phyloP scores from a whole-genome alignment of 2,329 filamentous ascomycete species.

The Fusarium lyarnte region DNA sequence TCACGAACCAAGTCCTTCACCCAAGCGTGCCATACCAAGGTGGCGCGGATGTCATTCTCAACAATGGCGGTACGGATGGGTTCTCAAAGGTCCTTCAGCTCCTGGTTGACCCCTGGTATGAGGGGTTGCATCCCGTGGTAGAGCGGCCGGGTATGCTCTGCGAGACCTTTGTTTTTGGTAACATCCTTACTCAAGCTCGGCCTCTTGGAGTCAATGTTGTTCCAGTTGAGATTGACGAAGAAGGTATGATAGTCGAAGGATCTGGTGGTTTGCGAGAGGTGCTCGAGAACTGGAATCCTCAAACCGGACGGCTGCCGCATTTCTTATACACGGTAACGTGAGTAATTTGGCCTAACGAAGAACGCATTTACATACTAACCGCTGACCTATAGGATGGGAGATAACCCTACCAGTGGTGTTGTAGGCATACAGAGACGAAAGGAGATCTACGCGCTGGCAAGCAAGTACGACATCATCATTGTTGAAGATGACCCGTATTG shows the following conservation, averaged over 20 bases:
- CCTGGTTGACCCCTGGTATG: slow-evolving; percentile 79
- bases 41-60: slow-evolving; percentile 81
- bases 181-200: slow-evolving; percentile 71
- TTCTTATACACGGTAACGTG: slow-evolving; percentile 91
- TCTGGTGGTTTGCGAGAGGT: slow-evolving; percentile 80
- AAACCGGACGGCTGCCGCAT: slow-evolving; percentile 79
- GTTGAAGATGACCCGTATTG: slow-evolving; percentile 96
- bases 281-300: slow-evolving; percentile 81
- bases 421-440: slow-evolving; percentile 77
- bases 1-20: slow-evolving; percentile 79
- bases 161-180: slow-evolving; percentile 85
- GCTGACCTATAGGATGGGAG: slow-evolving; percentile 60
- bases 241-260: slow-evolving; percentile 81
- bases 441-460: slow-evolving; percentile 82
- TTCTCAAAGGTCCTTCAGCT: slow-evolving; percentile 81
- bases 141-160: slow-evolving; percentile 81
- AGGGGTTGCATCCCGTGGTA: slow-evolving; percentile 70
- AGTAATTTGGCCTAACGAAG: slow-evolving; percentile 49
- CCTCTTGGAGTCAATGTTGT: slow-evolving; percentile 79
- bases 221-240: slow-evolving; percentile 77
- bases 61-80: slow-evolving; percentile 86
- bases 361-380: not conserved
- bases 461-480: slow-evolving; percentile 88
- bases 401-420: slow-evolving; percentile 86
- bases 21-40: slow-evolving; percentile 81